phyloP scores from a whole-genome alignment of 257 asterid species.

The Primulina tabacum region DNA sequence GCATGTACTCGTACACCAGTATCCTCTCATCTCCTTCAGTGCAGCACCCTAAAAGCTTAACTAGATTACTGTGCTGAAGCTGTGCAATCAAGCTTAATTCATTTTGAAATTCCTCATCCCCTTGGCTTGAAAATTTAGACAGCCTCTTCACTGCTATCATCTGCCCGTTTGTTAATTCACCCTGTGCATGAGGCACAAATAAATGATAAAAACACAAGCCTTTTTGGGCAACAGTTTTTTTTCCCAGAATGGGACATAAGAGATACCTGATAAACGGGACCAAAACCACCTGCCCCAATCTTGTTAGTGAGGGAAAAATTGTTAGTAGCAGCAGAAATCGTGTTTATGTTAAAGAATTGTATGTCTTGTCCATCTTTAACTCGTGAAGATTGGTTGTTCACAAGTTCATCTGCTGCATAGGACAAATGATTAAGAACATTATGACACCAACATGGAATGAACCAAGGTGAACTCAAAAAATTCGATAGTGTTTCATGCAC shows the following conservation, averaged over 20 bases:
- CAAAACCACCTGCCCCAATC: conserved; percentile 57
- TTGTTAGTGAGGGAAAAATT: conserved; percentile 31
- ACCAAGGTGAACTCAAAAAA: neutral
- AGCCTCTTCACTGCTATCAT: conserved; percentile 42
- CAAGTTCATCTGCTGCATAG: conserved; percentile 10
- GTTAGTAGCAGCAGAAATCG: conserved; percentile 38
- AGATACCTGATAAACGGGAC: conserved; percentile 41
- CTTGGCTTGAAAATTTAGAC: conserved; percentile 32
- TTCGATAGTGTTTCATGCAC: conserved; percentile 18
- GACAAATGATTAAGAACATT: neutral
- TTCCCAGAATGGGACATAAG: neutral
- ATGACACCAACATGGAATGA: neutral
- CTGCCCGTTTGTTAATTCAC: conserved; percentile 27
- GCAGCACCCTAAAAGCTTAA: conserved; percentile 45
- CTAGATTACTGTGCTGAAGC: conserved; percentile 42
- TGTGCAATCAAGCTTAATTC: conserved; percentile 33
- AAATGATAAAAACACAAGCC: neutral
- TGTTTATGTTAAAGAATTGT: conserved; percentile 14
- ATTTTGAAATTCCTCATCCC: conserved; percentile 39
- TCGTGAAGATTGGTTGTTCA: neutral
- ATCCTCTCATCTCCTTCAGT: conserved; percentile 33
- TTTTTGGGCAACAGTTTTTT: neutral
- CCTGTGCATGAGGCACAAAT: conserved; percentile 26
- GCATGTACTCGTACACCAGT: conserved; percentile 45
- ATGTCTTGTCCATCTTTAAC: conserved; percentile 13